Conservation (phyloP, 306 rosid genomes). For the Nissolia schottii region DNA sequence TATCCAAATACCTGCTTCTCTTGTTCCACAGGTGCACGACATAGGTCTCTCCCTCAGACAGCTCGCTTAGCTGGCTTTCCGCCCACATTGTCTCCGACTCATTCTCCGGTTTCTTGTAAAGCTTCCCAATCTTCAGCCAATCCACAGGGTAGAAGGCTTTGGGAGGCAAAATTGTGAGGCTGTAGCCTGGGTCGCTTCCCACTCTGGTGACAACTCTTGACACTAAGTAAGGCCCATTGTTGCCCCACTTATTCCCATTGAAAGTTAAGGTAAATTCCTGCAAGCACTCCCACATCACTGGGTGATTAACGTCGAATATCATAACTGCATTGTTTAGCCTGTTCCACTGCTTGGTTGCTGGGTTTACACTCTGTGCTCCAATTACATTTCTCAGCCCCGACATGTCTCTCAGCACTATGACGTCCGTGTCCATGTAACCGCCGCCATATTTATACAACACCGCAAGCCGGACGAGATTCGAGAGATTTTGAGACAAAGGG, state of each 20-base stretch:
- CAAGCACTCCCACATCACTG: conserved; percentile 48
- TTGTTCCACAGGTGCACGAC: conserved; percentile 59
- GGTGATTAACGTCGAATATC: conserved; percentile 54
- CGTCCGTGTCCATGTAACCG: background rate
- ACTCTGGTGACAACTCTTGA: conserved; percentile 48
- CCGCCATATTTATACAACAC: background rate
- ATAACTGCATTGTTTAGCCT: conserved; percentile 55
- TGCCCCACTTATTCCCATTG: conserved; percentile 60
- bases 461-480: background rate
- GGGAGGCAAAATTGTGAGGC: conserved; percentile 37
- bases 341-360: conserved; percentile 39
- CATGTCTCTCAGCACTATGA: conserved; percentile 37
- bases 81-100: conserved; percentile 32
- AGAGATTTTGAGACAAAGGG: background rate
- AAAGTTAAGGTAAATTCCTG: conserved; percentile 51
- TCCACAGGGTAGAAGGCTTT: conserved; percentile 56
- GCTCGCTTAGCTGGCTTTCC: conserved; percentile 22
- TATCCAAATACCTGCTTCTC: conserved; percentile 35
- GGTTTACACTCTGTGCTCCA: conserved; percentile 52
- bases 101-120: conserved; percentile 35
- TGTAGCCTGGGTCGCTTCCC: conserved; percentile 22
- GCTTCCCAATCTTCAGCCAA: conserved; percentile 43
- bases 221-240: conserved; percentile 65
- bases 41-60: conserved; percentile 27
- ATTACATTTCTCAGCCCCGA: conserved; percentile 41